Evolutionary conservation across 805 yeast genomes (phyloP).

Genomic region (Barnettozyma vustinii): DNA sequence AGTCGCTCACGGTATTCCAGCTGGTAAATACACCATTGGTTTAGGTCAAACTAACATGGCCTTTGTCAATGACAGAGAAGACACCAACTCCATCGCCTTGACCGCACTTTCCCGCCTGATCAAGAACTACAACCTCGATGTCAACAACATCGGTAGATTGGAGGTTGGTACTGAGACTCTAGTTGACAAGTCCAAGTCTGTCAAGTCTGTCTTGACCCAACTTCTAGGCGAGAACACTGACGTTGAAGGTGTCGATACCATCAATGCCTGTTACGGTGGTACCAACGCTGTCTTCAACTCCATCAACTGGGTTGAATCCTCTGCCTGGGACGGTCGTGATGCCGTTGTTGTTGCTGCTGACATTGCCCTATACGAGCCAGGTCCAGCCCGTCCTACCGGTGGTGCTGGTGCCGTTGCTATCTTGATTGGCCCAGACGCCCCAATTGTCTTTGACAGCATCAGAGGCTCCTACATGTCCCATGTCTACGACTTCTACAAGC

Average conservation of each 20-base stretch:
- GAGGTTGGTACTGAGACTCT: slow-evolving; percentile 99
- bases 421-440: slow-evolving; percentile 96
- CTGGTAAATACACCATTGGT: slow-evolving; percentile 97
- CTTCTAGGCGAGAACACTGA: slow-evolving; percentile 84
- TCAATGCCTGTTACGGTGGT: slow-evolving; percentile 99
- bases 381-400: slow-evolving; percentile 99
- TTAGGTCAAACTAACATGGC: slow-evolving; percentile 98
- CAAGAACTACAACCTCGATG: slow-evolving; percentile 77
- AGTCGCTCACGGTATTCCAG: slow-evolving; percentile 73
- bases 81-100: slow-evolving; percentile 88
- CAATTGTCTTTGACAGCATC: slow-evolving; percentile 81
- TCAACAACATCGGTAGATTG: slow-evolving; percentile 78
- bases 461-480: slow-evolving; percentile 96
- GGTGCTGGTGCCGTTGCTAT: slow-evolving; percentile 97
- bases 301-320: slow-evolving; percentile 92
- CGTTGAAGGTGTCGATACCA: slow-evolving; percentile 91
- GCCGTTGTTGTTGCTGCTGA: slow-evolving; percentile 97
- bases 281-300: slow-evolving; percentile 92
- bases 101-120: slow-evolving; percentile 80
- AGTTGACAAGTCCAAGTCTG: slow-evolving; percentile 94
- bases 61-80: slow-evolving; percentile 95
- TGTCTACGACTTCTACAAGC: slow-evolving; percentile 97
- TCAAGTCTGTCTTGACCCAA: slow-evolving; percentile 93
- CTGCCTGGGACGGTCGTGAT: slow-evolving; percentile 97
- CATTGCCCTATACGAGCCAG: slow-evolving; percentile 94